These are phyloP conservation scores for Aspergillus ellipticus DNA, from an alignment of 495 filamentous ascomycete genomes.

Conservation along the genomic window DNA sequence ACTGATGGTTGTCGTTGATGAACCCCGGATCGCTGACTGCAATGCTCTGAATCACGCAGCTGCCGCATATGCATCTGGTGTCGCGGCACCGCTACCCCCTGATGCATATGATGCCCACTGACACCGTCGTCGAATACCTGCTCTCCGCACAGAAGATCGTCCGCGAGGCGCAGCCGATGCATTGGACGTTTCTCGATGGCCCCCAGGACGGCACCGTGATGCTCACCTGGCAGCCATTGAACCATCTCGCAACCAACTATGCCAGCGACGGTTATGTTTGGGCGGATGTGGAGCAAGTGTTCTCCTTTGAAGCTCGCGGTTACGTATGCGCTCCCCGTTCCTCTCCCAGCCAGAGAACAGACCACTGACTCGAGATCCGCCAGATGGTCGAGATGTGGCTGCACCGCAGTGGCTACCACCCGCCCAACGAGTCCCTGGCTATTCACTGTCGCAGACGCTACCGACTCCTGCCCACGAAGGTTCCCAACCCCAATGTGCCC, in stretches of 20 bases:
- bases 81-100: slow-evolving; percentile 71
- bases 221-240: slow-evolving; percentile 80
- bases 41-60: slow-evolving; percentile 36
- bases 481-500: slow-evolving; percentile 55
- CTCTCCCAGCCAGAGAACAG: neutral
- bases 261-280: slow-evolving; percentile 91
- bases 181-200: slow-evolving; percentile 84
- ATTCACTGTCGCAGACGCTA: slow-evolving; percentile 77
- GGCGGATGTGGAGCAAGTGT: slow-evolving; percentile 71
- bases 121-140: slow-evolving; percentile 73
- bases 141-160: slow-evolving; percentile 75
- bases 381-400: slow-evolving; percentile 78
- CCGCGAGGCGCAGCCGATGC: slow-evolving; percentile 71
- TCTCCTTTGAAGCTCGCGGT: slow-evolving; percentile 66
- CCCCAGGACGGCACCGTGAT: slow-evolving; percentile 77
- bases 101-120: slow-evolving; percentile 59
- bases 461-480: slow-evolving; percentile 65
- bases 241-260: slow-evolving; percentile 61
- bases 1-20: neutral
- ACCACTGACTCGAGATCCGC: slow-evolving; percentile 6
- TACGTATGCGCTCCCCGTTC: slow-evolving; percentile 54
- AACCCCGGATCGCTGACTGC: slow-evolving; percentile 5
- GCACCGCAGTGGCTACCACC: slow-evolving; percentile 72
- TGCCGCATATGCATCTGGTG: slow-evolving; percentile 82
- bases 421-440: slow-evolving; percentile 62